Evolutionary conservation across 495 filamentous ascomycete species (phyloP).

Genomic region (Penicillium pulvis): DNA sequence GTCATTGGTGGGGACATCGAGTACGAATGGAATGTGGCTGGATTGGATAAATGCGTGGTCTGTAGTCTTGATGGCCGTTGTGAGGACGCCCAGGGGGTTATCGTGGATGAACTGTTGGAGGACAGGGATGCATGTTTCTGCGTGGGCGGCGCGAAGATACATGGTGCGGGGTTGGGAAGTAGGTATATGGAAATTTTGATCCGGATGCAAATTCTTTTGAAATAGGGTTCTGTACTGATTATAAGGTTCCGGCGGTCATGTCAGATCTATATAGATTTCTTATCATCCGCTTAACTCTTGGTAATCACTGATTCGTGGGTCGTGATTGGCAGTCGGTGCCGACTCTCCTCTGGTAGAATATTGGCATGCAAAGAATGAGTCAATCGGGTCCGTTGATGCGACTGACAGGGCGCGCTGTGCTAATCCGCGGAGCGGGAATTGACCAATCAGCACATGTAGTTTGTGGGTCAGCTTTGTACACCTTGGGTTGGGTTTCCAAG

Average conservation of each 20-base stretch:
- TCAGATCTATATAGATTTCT: conserved; percentile 1
- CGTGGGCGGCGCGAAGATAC: conserved; percentile 53
- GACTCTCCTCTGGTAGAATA: neutral
- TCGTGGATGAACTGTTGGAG: conserved; percentile 52
- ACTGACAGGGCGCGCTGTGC: neutral
- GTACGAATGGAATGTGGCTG: conserved; percentile 58
- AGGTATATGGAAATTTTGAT: no score
- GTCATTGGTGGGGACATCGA: conserved; percentile 36
- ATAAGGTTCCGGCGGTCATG: neutral
- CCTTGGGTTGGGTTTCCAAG: no score
- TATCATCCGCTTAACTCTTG: neutral
- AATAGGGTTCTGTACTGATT: no score
- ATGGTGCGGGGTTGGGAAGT: conserved; percentile 27
- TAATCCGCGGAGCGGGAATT: neutral
- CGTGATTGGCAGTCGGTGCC: conserved; percentile 21
- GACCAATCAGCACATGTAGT: neutral
- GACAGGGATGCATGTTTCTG: conserved; percentile 39
- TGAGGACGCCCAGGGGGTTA: conserved; percentile 58
- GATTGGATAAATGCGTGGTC: conserved; percentile 50
- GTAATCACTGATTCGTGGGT: conserved; percentile 6
- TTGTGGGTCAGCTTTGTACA: neutral
- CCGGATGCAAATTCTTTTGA: no score
- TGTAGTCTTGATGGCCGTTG: conserved; percentile 53
- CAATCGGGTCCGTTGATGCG: neutral
- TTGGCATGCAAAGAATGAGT: neutral